Evolutionary conservation across 1,284 basidiomycete genomes (phyloP).

Genomic region (Omphalotus olearius): DNA sequence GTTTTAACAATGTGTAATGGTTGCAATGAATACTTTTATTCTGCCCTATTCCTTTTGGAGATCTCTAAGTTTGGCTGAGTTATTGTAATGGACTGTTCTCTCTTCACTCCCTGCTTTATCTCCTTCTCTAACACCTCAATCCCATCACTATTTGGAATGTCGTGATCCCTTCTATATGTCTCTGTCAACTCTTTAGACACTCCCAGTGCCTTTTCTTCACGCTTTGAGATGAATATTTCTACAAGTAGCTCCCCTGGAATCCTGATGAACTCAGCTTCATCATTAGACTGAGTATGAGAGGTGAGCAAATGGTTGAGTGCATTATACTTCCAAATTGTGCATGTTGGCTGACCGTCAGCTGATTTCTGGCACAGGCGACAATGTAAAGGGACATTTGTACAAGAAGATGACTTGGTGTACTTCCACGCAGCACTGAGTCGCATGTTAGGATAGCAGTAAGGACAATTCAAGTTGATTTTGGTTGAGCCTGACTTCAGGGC

Average conservation of each 20-base stretch:
- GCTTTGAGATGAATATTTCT: too few species aligned
- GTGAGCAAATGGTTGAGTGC: conserved; percentile 4
- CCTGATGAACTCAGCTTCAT: too few species aligned
- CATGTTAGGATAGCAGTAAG: conserved; percentile 19
- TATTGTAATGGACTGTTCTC: neutral
- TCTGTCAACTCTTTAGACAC: neutral
- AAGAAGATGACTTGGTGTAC: conserved; percentile 11
- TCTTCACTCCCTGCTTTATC: neutral
- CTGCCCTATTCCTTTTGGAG: too few species aligned
- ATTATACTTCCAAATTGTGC: conserved; percentile 24
- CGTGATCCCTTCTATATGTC: neutral
- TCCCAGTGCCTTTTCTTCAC: neutral
- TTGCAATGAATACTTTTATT: too few species aligned
- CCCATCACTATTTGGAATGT: neutral
- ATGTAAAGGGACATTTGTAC: conserved; percentile 21
- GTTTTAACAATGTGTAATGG: too few species aligned
- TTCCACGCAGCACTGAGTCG: conserved; percentile 14
- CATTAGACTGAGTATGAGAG: too few species aligned
- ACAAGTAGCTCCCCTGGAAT: too few species aligned
- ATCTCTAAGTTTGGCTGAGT: too few species aligned
- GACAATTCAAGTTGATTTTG: conserved; percentile 13
- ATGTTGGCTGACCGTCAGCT: conserved; percentile 9
- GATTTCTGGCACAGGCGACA: conserved; percentile 17
- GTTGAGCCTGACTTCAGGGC: too few species aligned
- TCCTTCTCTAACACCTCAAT: neutral